Base-by-base conservation (phyloP, 306 rosid genomes). In the Glycine tomentella region DNA sequence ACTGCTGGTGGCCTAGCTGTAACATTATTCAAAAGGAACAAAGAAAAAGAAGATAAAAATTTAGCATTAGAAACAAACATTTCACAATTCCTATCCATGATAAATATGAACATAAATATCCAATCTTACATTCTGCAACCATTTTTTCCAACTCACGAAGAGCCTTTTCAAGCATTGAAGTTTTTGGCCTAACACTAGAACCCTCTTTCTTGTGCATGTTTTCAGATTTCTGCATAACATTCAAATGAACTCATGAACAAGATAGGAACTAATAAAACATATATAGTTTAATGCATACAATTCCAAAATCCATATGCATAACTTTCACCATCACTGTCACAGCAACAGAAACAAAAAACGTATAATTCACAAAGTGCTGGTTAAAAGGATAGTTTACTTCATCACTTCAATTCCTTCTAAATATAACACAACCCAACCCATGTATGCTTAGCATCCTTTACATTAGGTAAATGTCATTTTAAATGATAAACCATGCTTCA, bases 41-140 rank as follows among this genome's bases (percentile, higher is more conserved):
- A 75, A 80, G 8, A 3, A 17, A 66, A 48, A 20, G 77, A 48
- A 48, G 69, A 52, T 77, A 8, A 80, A 12, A 83, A 50, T 15
- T 80, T 53, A 80, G 49, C 62, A 80, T 68, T 55, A 36, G 80
- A 78, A 84, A 71, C 16, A 74, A 81, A 46, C 52, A 69, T 69
- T 52, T 61, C 69, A 61, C 13, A 56, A 53, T 50, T 84, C 75
- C 70, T 55, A 77, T 82, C 57, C 25, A 51, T 48, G 69, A 77
- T 51, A 75, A 82, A 36, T 40, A 74, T 31, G 77, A 63, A 84
- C 58, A 85, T 8, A 66, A 78, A 66, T 48, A 69, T 34, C 61
- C 53, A 63, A 69, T 70, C 97, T 90, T 87, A 95, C 99, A 93
- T 86, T 95, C 98, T 12, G 99, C 96, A 63, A 95, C 99, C 97